phyloP scores from a whole-genome alignment of 2,329 filamentous ascomycete species.

The Trematosphaeria pertusa region DNA sequence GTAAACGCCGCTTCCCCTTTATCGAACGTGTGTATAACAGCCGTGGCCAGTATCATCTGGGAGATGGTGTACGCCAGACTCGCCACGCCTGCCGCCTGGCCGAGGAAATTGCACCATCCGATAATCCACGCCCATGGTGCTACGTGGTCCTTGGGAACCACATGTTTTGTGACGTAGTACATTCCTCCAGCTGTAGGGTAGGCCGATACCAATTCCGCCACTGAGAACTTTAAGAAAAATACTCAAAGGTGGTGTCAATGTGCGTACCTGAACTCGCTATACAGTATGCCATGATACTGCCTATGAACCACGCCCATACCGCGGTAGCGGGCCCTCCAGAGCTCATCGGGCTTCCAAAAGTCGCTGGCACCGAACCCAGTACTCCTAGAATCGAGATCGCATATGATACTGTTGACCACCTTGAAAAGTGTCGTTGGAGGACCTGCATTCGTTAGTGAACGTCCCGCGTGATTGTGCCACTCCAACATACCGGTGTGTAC shows the following conservation, averaged over 20 bases:
- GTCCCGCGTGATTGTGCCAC: not conserved
- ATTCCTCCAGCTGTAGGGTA: slow-evolving; percentile 72
- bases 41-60: slow-evolving; percentile 68
- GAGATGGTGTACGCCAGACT: slow-evolving; percentile 69
- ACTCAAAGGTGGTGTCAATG: too few species aligned
- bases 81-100: slow-evolving; percentile 68
- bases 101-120: slow-evolving; percentile 72
- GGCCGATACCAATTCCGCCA: slow-evolving; percentile 70
- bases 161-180: slow-evolving; percentile 72
- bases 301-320: slow-evolving; percentile 71
- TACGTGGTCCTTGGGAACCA: slow-evolving; percentile 66
- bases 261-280: slow-evolving; percentile 64
- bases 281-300: slow-evolving; percentile 68
- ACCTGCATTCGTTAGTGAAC: slow-evolving; percentile 55
- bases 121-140: slow-evolving; percentile 70
- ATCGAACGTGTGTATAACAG: slow-evolving; percentile 66
- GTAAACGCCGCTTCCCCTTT: slow-evolving; percentile 61
- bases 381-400: slow-evolving; percentile 71
- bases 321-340: slow-evolving; percentile 69
- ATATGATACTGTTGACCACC: slow-evolving; percentile 72
- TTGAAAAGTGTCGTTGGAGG: slow-evolving; percentile 67
- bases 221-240: slow-evolving; percentile 44
- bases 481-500: slow-evolving; percentile 63
- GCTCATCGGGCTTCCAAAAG: slow-evolving; percentile 64
- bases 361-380: slow-evolving; percentile 69